Conservation (phyloP, 2,329 filamentous ascomycete species). For the Claviceps digitariae region DNA sequence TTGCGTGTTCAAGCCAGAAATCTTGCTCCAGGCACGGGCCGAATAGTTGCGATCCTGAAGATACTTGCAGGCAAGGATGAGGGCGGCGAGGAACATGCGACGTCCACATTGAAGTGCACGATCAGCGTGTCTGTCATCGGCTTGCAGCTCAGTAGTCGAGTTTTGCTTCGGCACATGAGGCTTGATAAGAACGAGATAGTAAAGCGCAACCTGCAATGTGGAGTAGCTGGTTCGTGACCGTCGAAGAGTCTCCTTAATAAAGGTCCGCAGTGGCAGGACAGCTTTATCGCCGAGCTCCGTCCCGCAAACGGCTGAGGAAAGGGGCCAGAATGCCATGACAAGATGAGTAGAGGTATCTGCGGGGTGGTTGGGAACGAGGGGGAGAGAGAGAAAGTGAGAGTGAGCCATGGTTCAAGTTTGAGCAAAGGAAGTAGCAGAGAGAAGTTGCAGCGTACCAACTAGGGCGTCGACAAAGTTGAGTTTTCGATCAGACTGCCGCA, state of each 20-base stretch:
- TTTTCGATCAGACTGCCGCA: conserved; percentile 84
- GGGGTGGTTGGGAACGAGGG: background rate
- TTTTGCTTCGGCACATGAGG: conserved; percentile 71
- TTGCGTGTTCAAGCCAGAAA: conserved; percentile 81
- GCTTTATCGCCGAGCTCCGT: conserved; percentile 60
- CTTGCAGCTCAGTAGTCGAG: conserved; percentile 69
- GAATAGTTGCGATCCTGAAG: conserved; percentile 97
- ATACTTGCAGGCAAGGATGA: conserved; percentile 96
- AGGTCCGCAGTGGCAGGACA: conserved; percentile 80
- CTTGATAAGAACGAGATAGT: conserved; percentile 91
- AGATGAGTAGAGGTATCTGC: conserved; percentile 94
- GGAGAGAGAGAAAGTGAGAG: background rate
- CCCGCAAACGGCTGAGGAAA: conserved; percentile 67
- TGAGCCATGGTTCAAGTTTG: background rate
- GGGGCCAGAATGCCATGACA: conserved; percentile 92
- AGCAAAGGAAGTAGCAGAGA: background rate
- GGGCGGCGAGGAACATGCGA: conserved; percentile 89
- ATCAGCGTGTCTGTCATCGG: conserved; percentile 54
- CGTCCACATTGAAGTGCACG: conserved; percentile 88
- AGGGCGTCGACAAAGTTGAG: conserved; percentile 92
- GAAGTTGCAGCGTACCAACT: conserved; percentile 64
- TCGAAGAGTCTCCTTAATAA: conserved; percentile 93
- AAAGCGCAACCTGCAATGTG: conserved; percentile 89
- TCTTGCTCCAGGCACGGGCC: conserved; percentile 95
- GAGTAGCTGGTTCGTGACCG: conserved; percentile 95